phyloP scores from a whole-genome alignment of 257 asterid species.

The Solanum bukasovii region DNA sequence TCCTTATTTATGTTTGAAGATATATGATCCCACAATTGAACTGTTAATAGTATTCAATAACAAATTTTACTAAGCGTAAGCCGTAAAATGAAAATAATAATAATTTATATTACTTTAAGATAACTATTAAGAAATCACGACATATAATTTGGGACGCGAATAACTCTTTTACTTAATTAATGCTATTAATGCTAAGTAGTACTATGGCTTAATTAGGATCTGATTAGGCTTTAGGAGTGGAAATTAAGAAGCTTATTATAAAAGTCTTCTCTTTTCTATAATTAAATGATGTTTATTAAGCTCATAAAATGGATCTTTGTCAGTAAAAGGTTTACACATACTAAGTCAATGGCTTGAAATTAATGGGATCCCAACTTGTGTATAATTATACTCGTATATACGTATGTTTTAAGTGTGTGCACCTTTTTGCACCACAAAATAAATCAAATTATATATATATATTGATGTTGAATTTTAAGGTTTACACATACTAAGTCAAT shows the following conservation, averaged over 20 bases:
- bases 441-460: no score
- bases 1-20: background rate
- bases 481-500: no score
- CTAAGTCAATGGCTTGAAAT: background rate
- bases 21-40: background rate
- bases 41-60: background rate
- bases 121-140: background rate
- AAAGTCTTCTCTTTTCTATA: background rate
- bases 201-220: background rate
- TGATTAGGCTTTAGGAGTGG: background rate
- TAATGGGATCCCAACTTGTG: background rate
- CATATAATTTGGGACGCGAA: background rate
- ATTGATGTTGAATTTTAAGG: no score
- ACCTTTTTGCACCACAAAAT: no score
- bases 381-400: background rate
- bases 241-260: background rate
- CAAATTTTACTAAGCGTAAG: background rate
- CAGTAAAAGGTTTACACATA: background rate
- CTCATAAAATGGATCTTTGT: conserved; percentile 1
- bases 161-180: background rate
- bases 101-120: background rate
- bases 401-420: background rate
- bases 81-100: no score
- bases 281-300: background rate
- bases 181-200: background rate